These are phyloP conservation scores for Trypanosoma lewisi DNA, from an alignment of 208 protist species.

Conservation along the genomic window DNA sequence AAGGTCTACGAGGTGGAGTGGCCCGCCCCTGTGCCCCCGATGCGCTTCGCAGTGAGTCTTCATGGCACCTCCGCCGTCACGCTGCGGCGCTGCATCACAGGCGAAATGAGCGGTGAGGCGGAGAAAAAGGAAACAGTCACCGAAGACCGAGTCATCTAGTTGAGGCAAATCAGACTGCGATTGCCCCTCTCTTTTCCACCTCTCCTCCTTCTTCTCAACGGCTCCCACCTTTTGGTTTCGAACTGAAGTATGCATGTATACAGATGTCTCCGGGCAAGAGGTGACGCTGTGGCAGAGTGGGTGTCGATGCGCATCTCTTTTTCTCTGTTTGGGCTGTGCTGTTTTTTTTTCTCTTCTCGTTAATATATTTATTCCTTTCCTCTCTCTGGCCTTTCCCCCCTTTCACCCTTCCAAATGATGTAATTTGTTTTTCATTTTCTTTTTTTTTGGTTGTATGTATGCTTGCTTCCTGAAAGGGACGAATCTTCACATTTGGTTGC, in stretches of 20 bases:
- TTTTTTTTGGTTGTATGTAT: constrained; percentile 17
- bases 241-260: no score
- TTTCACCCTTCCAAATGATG: neutral
- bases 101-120: constrained; percentile 2
- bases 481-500: neutral
- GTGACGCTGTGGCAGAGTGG: no score
- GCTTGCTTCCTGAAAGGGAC: constrained; percentile 1
- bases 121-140: neutral
- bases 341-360: no score
- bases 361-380: no score
- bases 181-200: no score
- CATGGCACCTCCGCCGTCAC: constrained; percentile 66
- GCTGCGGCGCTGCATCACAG: constrained; percentile 32
- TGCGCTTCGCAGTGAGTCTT: constrained; percentile 85
- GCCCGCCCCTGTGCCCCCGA: constrained; percentile 62
- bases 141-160: neutral
- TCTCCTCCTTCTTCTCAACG: neutral
- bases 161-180: no score
- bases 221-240: no score
- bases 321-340: no score
- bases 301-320: no score
- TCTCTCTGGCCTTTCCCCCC: no score
- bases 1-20: constrained; percentile 54
- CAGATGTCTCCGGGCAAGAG: no score
- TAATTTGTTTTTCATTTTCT: constrained; percentile 4